Base-by-base conservation (phyloP, 495 filamentous ascomycete genomes). In the Tetracladium marchalianum region DNA sequence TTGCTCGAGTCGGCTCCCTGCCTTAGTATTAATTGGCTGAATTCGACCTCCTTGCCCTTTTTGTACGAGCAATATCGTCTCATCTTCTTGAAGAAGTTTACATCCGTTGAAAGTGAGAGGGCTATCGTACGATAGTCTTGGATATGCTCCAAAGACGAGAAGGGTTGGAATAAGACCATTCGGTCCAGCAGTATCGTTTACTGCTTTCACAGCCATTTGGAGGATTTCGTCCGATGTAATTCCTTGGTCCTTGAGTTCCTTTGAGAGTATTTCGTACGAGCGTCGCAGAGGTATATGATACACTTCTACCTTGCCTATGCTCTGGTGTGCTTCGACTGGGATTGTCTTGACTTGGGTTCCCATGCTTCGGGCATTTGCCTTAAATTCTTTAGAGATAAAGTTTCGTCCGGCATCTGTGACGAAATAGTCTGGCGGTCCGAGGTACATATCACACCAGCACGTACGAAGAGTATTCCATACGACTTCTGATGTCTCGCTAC, bases 361-460 rank as follows among this genome's bases (percentile, higher is more conserved):
- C 0, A 54, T 32, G 8, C 39, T 31, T 16, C 34, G 8, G 1
- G 43, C 46, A 27, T 49, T 11, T 33, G 51, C 39, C 5, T 39
- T 36, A 39, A 61, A 61, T 39, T 61, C 49, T 22, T 43, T 47
- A 10, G 15, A 43, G 11, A 48, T 34, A 38, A 59, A 61, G 38
- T 61, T 56, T 6, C 24, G 57, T 19, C 56, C 47, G 5, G 49
- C 38, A 41, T 61, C 41, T 18, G 44, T 27, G 31, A 46, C 40
- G 35, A 60, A 50, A 15, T 40, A 13, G 27, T 60, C 51, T 1
- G 44, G 55, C 1, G 49, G 52, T 12, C 56, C 49, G 27, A 51
- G 39, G 35, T 61, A 61, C 5, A 45, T 53, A 43, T 61, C 39
- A 34, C 58, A 54, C 55, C 44, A 61, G 35, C 46, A 54, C 24